Evolutionary conservation across 23 red algal genomes (phyloP).

Genomic region (Rhodosorus marinus): DNA sequence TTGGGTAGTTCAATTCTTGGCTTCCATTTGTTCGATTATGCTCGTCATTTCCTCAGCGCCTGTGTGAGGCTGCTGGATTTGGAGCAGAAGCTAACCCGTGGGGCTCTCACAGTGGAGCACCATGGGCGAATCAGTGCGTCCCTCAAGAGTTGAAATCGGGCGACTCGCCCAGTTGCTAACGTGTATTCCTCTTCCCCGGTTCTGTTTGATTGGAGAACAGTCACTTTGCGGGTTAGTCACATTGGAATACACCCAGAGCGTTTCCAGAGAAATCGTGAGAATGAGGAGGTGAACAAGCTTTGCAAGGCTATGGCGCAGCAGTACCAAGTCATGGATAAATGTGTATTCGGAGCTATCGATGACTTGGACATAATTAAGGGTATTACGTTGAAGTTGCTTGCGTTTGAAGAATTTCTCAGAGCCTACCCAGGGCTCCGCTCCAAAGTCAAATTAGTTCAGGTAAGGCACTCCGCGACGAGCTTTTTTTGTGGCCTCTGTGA

Average conservation of each 20-base stretch:
- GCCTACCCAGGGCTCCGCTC: conserved; percentile 22
- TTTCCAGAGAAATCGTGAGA: conserved; percentile 31
- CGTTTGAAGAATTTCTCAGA: conserved; percentile 46
- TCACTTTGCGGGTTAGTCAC: conserved; percentile 91
- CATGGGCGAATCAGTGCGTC: conserved; percentile 69
- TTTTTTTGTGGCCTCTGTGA: no score
- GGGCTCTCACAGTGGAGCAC: conserved; percentile 74
- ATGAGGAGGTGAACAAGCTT: conserved; percentile 17
- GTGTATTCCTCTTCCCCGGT: no score
- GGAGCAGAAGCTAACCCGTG: conserved; percentile 78
- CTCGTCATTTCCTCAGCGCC: conserved; percentile 83
- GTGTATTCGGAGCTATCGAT: conserved; percentile 58
- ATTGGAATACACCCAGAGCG: conserved; percentile 91
- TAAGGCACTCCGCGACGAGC: no score
- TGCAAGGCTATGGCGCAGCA: conserved; percentile 3
- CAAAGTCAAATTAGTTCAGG: no score
- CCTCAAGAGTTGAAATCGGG: no score
- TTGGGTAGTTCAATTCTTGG: conserved; percentile 75
- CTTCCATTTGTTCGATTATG: conserved; percentile 99
- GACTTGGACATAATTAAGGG: conserved; percentile 95
- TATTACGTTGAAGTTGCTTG: conserved; percentile 89
- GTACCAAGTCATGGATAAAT: neutral
- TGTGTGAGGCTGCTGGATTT: conserved; percentile 92
- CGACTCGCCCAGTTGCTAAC: no score
- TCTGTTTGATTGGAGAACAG: no score